Evolutionary conservation across 2,329 filamentous ascomycete genomes (phyloP), one percentile per base, ranked within the genome.

Genomic region (Stromatinia cepivora): DNA sequence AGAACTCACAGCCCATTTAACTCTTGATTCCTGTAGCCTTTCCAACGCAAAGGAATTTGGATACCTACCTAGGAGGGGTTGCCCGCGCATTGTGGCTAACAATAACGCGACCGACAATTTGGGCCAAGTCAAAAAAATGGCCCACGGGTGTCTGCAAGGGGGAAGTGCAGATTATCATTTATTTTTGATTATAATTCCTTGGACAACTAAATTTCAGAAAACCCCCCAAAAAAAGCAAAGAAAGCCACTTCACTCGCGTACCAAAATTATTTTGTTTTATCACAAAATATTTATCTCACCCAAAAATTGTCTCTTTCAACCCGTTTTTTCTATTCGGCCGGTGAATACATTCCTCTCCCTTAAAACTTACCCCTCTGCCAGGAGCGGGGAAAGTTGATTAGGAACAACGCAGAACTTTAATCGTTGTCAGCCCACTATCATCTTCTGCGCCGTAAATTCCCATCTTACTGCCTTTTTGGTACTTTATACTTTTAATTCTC

Each of bases 371-470:
- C 54, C 54, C 54, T 57, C 54, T 36, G 36, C 31, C 31, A 57
- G 31, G 54, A 57, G 54, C 54, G 54, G 54, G 53, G 54, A 57
- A 57, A n/a, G 54, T 57, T 57, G 54, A 22, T 57, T n/a, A 57
- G 54, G 54, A 57, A 57, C 54, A 57, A 57, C 54, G 54, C 54
- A 57, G 54, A 57, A 57, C 13, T 39, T 36, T 34, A 57, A 39
- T 57, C 54, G 54, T 57, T 57, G 54, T 45, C 39, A 59, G 57
- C 57, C 57, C 57, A 57, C 52, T 57, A 42, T 66, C 31, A 36
- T 10, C 39, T 31, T 31, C 39, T 46, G 25, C 20, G 45, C 39
- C 31, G 59, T 31, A 48, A 31, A 45, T n/a, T 65, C 48, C 10
- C 17, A 54, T 67, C 15, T 42, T 42, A 34, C 39, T 67, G 45